Conservation (phyloP, 1,284 basidiomycete genomes). For the Sphaerobolus stellatus region DNA sequence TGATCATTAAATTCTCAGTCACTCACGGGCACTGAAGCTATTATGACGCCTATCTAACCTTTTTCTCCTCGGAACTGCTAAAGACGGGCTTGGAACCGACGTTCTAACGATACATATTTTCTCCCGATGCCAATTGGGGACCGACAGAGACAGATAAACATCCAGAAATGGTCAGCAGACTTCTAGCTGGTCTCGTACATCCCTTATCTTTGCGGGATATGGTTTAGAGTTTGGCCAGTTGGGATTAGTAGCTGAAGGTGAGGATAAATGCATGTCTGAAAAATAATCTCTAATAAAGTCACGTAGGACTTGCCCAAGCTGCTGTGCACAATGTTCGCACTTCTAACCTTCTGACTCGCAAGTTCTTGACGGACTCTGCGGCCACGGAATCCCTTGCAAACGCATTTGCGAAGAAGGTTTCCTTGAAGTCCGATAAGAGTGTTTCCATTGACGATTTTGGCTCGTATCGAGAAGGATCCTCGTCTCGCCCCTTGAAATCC, state of each 20-base stretch:
- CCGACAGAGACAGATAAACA: no score
- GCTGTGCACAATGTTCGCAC: conserved; percentile 30
- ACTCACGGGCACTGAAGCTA: conserved; percentile 39
- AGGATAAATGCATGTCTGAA: conserved; percentile 1
- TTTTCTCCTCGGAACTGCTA: conserved; percentile 50
- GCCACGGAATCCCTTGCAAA: not conserved
- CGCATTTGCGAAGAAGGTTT: conserved; percentile 8
- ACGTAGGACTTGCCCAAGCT: conserved; percentile 37
- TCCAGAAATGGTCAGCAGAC: conserved; percentile 60
- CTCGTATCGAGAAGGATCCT: conserved; percentile 46
- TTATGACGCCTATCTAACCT: conserved; percentile 56
- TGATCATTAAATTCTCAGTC: conserved; percentile 10
- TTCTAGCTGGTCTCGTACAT: conserved; percentile 59
- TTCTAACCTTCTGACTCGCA: conserved; percentile 25
- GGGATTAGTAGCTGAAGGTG: conserved; percentile 66
- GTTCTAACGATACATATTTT: conserved; percentile 60
- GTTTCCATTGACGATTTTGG: conserved; percentile 46
- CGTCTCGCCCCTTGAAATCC: conserved; percentile 34
- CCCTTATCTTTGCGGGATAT: conserved; percentile 66
- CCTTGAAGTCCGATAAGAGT: conserved; percentile 16
- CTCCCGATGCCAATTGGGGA: conserved; percentile 48
- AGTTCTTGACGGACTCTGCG: conserved; percentile 26
- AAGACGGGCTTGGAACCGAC: conserved; percentile 41
- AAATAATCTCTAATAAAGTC: not conserved
- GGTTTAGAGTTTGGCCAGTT: conserved; percentile 62